Percentiles rank a stretch among this genome's conserved stretches.
Evolutionary conservation across 1,139 yeast genomes (phyloP).

Genomic region (Taphrina communis): DNA sequence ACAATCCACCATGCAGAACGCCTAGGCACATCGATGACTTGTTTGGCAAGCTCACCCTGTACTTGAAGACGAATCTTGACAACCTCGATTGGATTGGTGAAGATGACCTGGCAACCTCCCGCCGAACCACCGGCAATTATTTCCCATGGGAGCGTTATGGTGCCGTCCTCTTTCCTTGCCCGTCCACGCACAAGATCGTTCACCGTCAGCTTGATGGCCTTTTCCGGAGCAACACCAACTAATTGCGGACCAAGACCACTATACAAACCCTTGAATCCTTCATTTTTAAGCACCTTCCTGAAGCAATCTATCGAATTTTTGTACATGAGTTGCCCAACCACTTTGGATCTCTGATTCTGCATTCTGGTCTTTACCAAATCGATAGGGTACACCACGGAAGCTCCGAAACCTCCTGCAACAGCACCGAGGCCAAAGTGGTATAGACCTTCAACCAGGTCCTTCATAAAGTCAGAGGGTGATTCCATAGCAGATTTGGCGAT

Average conservation of each 20-base stretch:
- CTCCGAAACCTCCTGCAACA: slow-evolving; percentile 96
- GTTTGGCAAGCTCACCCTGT: slow-evolving; percentile 71
- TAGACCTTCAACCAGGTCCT: slow-evolving; percentile 73
- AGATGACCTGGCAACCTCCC: slow-evolving; percentile 94
- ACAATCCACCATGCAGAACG: slow-evolving; percentile 75
- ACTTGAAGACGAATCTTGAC: slow-evolving; percentile 94
- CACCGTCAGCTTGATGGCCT: slow-evolving; percentile 93
- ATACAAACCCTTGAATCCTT: slow-evolving; percentile 88
- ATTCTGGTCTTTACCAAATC: slow-evolving; percentile 95
- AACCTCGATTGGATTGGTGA: slow-evolving; percentile 94
- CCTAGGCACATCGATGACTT: slow-evolving; percentile 54
- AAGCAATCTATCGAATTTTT: slow-evolving; percentile 87
- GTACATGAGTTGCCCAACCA: slow-evolving; percentile 64
- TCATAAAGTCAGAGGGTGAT: slow-evolving; percentile 53
- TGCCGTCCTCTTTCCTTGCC: slow-evolving; percentile 63
- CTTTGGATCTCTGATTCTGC: slow-evolving; percentile 86
- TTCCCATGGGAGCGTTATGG: slow-evolving; percentile 73
- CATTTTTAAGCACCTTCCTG: slow-evolving; percentile 71
- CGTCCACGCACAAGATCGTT: slow-evolving; percentile 84
- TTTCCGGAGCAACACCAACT: slow-evolving; percentile 97
- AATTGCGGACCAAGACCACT: slow-evolving; percentile 94
- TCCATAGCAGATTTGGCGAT: slow-evolving; percentile 55
- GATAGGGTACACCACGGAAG: slow-evolving; percentile 96
- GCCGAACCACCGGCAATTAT: slow-evolving; percentile 89
- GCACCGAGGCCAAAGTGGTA: slow-evolving; percentile 91